These are phyloP conservation scores for Pythium vanterpoolii DNA, from an alignment of 352 stramenopile species.

Conservation along the genomic window DNA sequence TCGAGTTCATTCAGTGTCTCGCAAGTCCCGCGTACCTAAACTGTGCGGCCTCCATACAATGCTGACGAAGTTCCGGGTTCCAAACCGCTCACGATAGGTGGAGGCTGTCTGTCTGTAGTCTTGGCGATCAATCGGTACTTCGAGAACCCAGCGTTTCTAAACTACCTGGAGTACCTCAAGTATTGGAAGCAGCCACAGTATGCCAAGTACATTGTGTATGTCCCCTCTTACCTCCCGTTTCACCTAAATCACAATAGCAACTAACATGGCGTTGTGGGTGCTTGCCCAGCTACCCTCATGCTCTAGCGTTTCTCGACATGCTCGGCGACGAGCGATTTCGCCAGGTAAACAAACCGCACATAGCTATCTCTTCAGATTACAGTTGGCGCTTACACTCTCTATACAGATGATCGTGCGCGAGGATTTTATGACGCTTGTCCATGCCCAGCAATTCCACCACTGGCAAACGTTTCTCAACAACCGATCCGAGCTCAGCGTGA, in stretches of 20 bases:
- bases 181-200: constrained; percentile 93
- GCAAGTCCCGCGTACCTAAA: constrained; percentile 88
- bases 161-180: constrained; percentile 90
- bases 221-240: not conserved
- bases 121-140: constrained; percentile 91
- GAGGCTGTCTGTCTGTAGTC: constrained; percentile 30
- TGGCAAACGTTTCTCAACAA: constrained; percentile 89
- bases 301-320: constrained; percentile 87
- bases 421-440: constrained; percentile 85
- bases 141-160: constrained; percentile 87
- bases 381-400: not conserved
- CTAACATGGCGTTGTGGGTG: not conserved
- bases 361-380: not conserved
- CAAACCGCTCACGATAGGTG: not conserved
- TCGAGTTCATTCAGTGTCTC: constrained; percentile 92
- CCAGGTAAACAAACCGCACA: constrained; percentile 29
- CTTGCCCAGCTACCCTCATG: constrained; percentile 71
- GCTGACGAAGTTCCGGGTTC: not conserved
- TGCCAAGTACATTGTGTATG: constrained; percentile 85
- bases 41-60: constrained; percentile 37
- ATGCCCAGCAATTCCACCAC: constrained; percentile 88
- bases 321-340: constrained; percentile 85
- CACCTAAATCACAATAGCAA: not conserved
- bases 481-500: constrained; percentile 42
- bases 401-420: constrained; percentile 79